Percentiles rank a stretch among this genome's conserved stretches.
phyloP scores from a whole-genome alignment of 2,329 filamentous ascomycete genomes.

The Boeremia lycopersici region DNA sequence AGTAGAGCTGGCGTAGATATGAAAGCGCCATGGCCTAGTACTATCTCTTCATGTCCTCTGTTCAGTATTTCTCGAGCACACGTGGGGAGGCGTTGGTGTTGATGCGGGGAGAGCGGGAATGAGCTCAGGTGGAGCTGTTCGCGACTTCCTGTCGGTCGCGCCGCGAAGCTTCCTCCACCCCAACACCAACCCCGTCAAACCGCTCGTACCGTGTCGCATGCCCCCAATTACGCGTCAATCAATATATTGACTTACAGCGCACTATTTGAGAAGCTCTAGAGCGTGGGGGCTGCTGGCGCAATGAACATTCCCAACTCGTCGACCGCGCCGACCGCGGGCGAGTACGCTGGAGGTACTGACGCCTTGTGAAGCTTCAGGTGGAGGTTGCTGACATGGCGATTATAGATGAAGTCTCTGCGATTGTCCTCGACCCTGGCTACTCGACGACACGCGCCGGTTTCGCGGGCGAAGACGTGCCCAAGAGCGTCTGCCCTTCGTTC shows the following conservation, averaged over 20 bases:
- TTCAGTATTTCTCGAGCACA: neutral
- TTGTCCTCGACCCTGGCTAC: slow-evolving; percentile 95
- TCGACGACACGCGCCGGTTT: slow-evolving; percentile 91
- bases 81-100: slow-evolving; percentile 16
- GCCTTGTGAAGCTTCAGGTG: slow-evolving; percentile 5
- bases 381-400: slow-evolving; percentile 18
- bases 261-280: neutral
- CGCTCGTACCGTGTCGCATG: slow-evolving; percentile 7
- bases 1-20: slow-evolving; percentile 63
- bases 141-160: slow-evolving; percentile 9
- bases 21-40: slow-evolving; percentile 46
- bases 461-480: slow-evolving; percentile 95
- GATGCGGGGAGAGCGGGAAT: slow-evolving; percentile 20
- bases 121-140: slow-evolving; percentile 17
- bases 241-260: neutral
- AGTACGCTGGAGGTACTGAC: slow-evolving; percentile 54
- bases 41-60: slow-evolving; percentile 31
- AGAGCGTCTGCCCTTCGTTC: slow-evolving; percentile 87
- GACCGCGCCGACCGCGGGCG: slow-evolving; percentile 49
- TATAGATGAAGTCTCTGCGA: slow-evolving; percentile 92
- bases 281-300: slow-evolving; percentile 23
- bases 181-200: slow-evolving; percentile 26
- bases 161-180: slow-evolving; percentile 30
- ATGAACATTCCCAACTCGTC: slow-evolving; percentile 48
- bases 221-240: slow-evolving; percentile 37